phyloP scores from a whole-genome alignment of 2,329 filamentous ascomycete genomes.

The Venturiaceae sp. region DNA sequence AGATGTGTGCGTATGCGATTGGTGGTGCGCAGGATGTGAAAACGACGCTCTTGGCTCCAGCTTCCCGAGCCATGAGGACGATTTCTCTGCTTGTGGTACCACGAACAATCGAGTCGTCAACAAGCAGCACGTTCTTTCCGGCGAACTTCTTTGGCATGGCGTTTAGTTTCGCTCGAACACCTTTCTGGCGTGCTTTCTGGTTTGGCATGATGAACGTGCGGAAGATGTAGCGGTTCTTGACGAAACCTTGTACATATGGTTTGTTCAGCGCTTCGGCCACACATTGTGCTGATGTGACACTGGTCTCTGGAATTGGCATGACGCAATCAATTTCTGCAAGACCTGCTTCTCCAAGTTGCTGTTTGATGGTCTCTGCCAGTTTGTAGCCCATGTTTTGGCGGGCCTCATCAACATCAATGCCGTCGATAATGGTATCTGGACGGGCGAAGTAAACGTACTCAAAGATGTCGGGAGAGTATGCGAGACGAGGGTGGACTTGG shows the following conservation, averaged over 20 bases:
- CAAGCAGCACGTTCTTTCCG: conserved; percentile 68
- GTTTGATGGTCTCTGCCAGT: conserved; percentile 63
- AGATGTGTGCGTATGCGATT: conserved; percentile 79
- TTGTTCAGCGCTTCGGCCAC: conserved; percentile 68
- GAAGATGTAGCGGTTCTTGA: conserved; percentile 86
- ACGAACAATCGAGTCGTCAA: conserved; percentile 85
- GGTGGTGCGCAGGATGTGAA: conserved; percentile 76
- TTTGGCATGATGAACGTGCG: conserved; percentile 82
- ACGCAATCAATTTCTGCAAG: conserved; percentile 73
- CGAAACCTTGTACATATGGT: conserved; percentile 70
- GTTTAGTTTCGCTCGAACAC: conserved; percentile 81
- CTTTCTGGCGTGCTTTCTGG: conserved; percentile 71
- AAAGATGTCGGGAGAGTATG: conserved; percentile 78
- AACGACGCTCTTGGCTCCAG: conserved; percentile 71
- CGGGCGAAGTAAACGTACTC: conserved; percentile 83
- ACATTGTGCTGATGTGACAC: conserved; percentile 68
- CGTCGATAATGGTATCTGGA: conserved; percentile 75
- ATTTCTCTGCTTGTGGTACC: conserved; percentile 76
- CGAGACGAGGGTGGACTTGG: conserved; percentile 58
- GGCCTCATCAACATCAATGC: conserved; percentile 76
- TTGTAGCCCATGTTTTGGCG: conserved; percentile 80
- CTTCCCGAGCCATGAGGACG: conserved; percentile 74
- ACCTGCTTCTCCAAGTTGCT: conserved; percentile 56
- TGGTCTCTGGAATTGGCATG: conserved; percentile 77
- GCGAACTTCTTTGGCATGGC: conserved; percentile 79